Evolutionary conservation across 345 rosid genomes (phyloP), one percentile per base, ranked within the genome.

Genomic region (Ceriops decandra): DNA sequence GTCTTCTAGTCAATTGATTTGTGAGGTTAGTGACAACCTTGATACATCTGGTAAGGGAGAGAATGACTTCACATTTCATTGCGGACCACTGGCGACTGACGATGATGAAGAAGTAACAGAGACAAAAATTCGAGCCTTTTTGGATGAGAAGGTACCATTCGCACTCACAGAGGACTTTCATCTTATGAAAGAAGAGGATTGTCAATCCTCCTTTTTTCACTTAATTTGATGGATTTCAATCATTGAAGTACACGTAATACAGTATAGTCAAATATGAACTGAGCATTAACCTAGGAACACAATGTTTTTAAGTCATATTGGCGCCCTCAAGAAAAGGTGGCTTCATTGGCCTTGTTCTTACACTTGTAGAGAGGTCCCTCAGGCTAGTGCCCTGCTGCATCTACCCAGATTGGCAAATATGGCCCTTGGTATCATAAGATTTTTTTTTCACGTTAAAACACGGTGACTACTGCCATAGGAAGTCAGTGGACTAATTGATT

Each of bases 11-110:
- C 82, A 81, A 68, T 61, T 77, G 53, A 52, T 76, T 19, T 16
- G 31, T 58, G 72, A 73, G 63, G 60, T 60, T 64, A 72, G 63
- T 66, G 77, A 72, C 71, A 82, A 72, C 63, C 74, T 61, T 70
- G 80, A 38, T 69, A 74, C 75, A 56, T 76, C 74, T 24, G 78
- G 73, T 56, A 77, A 77, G 72, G 80, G 38, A 42, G 82, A 82
- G 62, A 81, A 76, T 69, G 89, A 60, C 49, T 87, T 87, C 78
- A 69, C 88, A 16, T 74, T 83, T 73, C 90, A 80, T 22, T 60
- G 73, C 64, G 96, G 66, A 7, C 68, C 69, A 36, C 17, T 57
- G 38, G 65, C 20, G 16, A 5, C 76, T 26, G 80, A 76, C 19
- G 80, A 76, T 21, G 80, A 76, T 28, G 80, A 71, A 24, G 80